Base-by-base conservation (phyloP, 176 grass and related monocot species). In the Cocos nucifera region DNA sequence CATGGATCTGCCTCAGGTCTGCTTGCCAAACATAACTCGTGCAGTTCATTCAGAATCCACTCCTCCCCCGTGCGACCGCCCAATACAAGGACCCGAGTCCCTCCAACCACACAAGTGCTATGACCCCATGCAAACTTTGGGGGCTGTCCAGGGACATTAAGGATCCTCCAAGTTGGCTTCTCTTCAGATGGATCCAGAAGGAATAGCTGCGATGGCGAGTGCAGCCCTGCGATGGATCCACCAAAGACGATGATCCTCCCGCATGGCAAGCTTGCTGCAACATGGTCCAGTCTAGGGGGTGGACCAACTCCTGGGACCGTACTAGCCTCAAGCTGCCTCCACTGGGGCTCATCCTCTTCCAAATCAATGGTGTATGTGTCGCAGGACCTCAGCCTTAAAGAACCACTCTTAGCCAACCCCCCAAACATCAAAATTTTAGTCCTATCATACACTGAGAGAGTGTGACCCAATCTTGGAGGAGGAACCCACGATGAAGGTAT, bases 41-140 rank as follows among this genome's bases (percentile, higher is more conserved):
- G 93, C 22, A 98, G 77, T 53, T 98, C 93, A 29, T 92, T 98
- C 66, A 98, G 88, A 35, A 98, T 92, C 93, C 93, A 98, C 63
- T 98, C 93, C 79, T 98, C 93, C 12, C 87, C 93, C 0, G 84
- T 98, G 49, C 69, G 73, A 10, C 87, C 87, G 3, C 93, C 93
- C 9, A 98, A 74, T 4, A 98, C 93, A 3, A 98, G 75, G 30
- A 92, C 76, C 52, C 87, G 74, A 29, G 93, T 98, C 19, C 93
- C 93, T 8, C 84, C 93, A 4, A 98, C 87, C 16, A 98, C 93
- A 32, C 93, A 92, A 28, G 87, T 92, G 64, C 93, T 92, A 59
- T 98, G 93, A 0, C 93, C 93, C 93, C 93, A 98, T 4, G 93
- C 87, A 3, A 98, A 98, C 75, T 89, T 92, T 0, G 93, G 93